Base-by-base conservation (phyloP, 495 filamentous ascomycete genomes). In the Aspergillus haitiensis region DNA sequence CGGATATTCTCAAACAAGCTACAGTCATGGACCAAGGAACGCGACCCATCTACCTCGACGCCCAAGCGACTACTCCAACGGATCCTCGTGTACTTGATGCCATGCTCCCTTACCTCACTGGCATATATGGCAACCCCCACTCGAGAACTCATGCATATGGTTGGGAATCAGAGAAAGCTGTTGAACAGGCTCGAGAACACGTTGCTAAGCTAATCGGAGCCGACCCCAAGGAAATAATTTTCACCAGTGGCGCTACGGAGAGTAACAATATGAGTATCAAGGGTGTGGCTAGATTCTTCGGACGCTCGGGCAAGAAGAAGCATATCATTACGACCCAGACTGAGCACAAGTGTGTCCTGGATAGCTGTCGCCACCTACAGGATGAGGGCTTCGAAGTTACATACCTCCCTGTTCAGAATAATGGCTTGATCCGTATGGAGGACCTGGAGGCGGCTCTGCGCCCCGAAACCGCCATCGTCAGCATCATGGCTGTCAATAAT, bases 241-340 rank as follows among this genome's bases (percentile, higher is more conserved):
- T 97, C 75, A 98, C 94, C 7, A 97, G 92, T 63, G 94, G 94
- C 56, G 94, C 94, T 16, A 98, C 94, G 0, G 94, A 98, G 80
- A 96, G 92, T 70, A 98, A 98, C 78, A 98, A 98, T 67, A 98
- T 98, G 94, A 95, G 90, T 70, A 89, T 98, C 80, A 98, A 98
- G 76, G 94, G 94, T 55, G 94, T 98, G 27, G 93, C 94, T 9
- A 80, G 93, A 31, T 98, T 98, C 75, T 97, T 97, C 73, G 89
- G 89, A 55, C 81, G 90, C 52, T 88, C 86, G 1, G 92, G 91
- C 55, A 97, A 96, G 84, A 98, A 97, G 86, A 97, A 91, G 76
- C 94, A 98, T 73, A 91, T 98, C 67, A 90, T 98, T 73, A 98
- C 94, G 31, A 89, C 84, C 45, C 95, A 98, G 78, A 98, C 95